Evolutionary conservation across 768 basidiomycete species (phyloP).

Genomic region (Lactarius deliciosus): DNA sequence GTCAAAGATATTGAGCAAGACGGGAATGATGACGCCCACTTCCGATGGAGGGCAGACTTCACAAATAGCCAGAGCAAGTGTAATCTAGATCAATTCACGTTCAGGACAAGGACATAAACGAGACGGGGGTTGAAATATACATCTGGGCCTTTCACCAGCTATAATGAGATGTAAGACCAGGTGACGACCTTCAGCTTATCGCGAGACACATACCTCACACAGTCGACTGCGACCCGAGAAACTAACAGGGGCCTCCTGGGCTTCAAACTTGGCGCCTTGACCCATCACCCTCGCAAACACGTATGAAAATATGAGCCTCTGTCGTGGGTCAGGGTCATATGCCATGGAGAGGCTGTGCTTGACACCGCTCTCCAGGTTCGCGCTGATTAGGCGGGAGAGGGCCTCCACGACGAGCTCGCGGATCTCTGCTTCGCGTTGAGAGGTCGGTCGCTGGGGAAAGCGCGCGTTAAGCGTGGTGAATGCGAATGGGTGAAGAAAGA

Average conservation of each 20-base stretch:
- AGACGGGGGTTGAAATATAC: slow-evolving; percentile 42
- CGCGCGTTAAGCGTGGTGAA: background rate
- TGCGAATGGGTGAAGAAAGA: background rate
- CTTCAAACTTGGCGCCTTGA: slow-evolving; percentile 74
- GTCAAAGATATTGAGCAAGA: slow-evolving; percentile 85
- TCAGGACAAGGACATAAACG: background rate
- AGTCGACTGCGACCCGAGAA: slow-evolving; percentile 35
- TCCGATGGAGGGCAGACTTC: slow-evolving; percentile 80
- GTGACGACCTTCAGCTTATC: background rate
- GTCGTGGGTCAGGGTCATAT: slow-evolving; percentile 66
- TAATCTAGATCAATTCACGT: slow-evolving; percentile 48
- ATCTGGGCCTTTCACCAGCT: slow-evolving; percentile 75
- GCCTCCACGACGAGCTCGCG: slow-evolving; percentile 78
- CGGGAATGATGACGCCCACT: slow-evolving; percentile 80
- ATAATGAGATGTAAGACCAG: slow-evolving; percentile 12
- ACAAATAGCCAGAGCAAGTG: slow-evolving; percentile 80
- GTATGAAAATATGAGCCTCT: slow-evolving; percentile 79
- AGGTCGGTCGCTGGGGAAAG: slow-evolving; percentile 14
- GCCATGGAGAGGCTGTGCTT: slow-evolving; percentile 83
- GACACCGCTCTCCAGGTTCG: slow-evolving; percentile 86
- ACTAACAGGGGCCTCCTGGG: slow-evolving; percentile 44
- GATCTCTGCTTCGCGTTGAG: slow-evolving; percentile 45
- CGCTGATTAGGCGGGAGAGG: slow-evolving; percentile 74
- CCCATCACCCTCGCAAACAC: slow-evolving; percentile 80
- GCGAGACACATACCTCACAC: slow-evolving; percentile 36